Base-by-base conservation (phyloP, 2,329 filamentous ascomycete genomes). In the Tolypocladium cylindrosporum region DNA sequence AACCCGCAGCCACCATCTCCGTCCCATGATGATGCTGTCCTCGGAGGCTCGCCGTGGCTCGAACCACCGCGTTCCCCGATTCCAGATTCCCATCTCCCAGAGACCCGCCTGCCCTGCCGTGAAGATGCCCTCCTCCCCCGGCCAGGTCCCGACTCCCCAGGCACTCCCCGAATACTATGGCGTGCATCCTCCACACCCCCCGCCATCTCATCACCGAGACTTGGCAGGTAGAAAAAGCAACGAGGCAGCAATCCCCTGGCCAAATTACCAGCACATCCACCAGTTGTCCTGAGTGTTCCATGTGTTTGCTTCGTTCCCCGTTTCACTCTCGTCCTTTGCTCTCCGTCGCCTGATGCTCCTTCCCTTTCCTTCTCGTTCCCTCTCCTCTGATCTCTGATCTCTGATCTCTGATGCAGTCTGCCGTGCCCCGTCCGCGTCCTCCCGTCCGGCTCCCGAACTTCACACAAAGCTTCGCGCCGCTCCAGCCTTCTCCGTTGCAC, bases 401-500 rank as follows among this genome's bases (percentile, higher is more conserved):
- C 27, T 31, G 27, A 31, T 31, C 16, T 55, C 41, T 42, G 40
- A 59, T 59, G 58, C 55, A 59, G 41, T 57, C 52, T 59, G 51
- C 58, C 55, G 58, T 57, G 55, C 37, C 24, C 54, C 36, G 13
- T 58, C 21, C 48, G 45, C 40, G 40, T 37, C 55, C 42, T 24
- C 41, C 55, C 37, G 21, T 56, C 51, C 37, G 31, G 31, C 48
- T 52, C 31, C 55, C 21, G 41, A 37, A 9, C 43, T 54, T 21
- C 37, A 53, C 55, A 54, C 54, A 56, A 51, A 39, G 36, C 50
- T 52, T 39, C 36, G 58, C 58, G 45, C 55, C 6, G 48, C 31
- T 52, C 34, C 57, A 56, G 48, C 58, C 58, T 53, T 13, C 21
- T 19, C 55, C 55, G 58, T 59, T 57, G 55, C 58, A 59, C 58